These are phyloP conservation scores for Fremontodendron californicum DNA, from an alignment of 345 rosid species.

Conservation along the genomic window DNA sequence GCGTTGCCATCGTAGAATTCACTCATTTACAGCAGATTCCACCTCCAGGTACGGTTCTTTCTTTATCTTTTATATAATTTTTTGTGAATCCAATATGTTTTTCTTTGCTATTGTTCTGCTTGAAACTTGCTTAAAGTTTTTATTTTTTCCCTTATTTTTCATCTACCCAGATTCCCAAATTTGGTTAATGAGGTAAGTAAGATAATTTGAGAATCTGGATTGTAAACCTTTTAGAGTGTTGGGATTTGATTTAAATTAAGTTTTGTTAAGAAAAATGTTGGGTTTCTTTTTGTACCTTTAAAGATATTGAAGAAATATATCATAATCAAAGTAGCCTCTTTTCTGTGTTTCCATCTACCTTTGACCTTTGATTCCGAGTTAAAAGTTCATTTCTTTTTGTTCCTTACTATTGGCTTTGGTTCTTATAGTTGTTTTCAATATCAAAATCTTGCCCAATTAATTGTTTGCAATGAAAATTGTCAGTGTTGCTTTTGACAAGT, in stretches of 20 bases:
- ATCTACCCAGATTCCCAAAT: background rate
- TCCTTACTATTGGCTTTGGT: background rate
- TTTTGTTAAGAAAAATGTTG: background rate
- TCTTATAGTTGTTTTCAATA: background rate
- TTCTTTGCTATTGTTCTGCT: background rate
- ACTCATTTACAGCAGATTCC: background rate
- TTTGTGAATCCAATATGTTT: background rate
- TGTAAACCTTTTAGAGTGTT: background rate
- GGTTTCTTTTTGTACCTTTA: background rate
- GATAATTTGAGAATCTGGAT: background rate
- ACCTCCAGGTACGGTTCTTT: background rate
- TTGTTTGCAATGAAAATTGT: background rate
- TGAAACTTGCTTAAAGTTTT: background rate
- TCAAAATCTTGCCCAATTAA: background rate
- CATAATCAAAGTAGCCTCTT: background rate
- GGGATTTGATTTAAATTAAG: background rate
- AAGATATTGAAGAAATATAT: background rate
- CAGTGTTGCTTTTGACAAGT: background rate
- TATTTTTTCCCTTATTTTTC: background rate
- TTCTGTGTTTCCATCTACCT: background rate
- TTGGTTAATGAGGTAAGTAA: background rate
- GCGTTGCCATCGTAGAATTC: background rate
- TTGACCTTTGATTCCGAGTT: background rate
- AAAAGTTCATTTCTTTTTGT: background rate
- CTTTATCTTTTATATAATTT: background rate